A percentile compares a stretch with the other conserved stretches of the same genome.
phyloP scores from a whole-genome alignment of 2,329 filamentous ascomycete genomes.

The Colletotrichum musae region DNA sequence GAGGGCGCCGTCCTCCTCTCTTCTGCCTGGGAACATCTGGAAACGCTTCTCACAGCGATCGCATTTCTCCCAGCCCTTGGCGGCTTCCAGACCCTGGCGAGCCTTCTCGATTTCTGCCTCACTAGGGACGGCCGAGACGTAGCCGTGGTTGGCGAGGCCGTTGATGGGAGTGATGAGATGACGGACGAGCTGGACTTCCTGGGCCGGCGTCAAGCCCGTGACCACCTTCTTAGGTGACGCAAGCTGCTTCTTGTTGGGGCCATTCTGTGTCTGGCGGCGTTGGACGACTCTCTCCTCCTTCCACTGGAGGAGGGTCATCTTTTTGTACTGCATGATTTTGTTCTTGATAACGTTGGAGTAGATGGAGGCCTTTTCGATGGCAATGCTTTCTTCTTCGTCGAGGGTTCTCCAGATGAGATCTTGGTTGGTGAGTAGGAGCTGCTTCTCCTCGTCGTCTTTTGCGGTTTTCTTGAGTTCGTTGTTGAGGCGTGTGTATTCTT shows the following conservation, averaged over 20 bases:
- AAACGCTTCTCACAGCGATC: constrained; percentile 90
- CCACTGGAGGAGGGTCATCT: constrained; percentile 82
- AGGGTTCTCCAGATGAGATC: constrained; percentile 78
- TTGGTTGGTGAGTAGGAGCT: constrained; percentile 74
- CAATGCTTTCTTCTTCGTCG: constrained; percentile 84
- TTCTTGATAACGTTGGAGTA: constrained; percentile 91
- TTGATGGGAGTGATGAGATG: constrained; percentile 75
- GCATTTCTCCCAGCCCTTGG: constrained; percentile 87
- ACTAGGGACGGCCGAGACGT: constrained; percentile 79
- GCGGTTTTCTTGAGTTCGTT: constrained; percentile 68
- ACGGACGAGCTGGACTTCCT: constrained; percentile 78
- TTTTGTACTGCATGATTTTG: constrained; percentile 81
- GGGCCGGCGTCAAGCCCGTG: constrained; percentile 76
- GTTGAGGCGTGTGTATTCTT: constrained; percentile 78
- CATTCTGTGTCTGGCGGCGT: constrained; percentile 47
- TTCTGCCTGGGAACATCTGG: constrained; percentile 90
- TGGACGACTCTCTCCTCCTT: constrained; percentile 66
- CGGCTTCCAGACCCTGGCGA: constrained; percentile 73
- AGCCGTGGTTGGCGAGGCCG: constrained; percentile 78
- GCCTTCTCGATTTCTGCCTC: constrained; percentile 77
- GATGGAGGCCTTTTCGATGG: constrained; percentile 75
- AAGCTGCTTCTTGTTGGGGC: constrained; percentile 49
- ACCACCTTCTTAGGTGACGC: constrained; percentile 68
- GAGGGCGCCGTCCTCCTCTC: constrained; percentile 81
- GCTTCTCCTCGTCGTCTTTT: constrained; percentile 63